Evolutionary conservation across 805 yeast genomes (phyloP).

Genomic region (Saccharomyces jurei): DNA sequence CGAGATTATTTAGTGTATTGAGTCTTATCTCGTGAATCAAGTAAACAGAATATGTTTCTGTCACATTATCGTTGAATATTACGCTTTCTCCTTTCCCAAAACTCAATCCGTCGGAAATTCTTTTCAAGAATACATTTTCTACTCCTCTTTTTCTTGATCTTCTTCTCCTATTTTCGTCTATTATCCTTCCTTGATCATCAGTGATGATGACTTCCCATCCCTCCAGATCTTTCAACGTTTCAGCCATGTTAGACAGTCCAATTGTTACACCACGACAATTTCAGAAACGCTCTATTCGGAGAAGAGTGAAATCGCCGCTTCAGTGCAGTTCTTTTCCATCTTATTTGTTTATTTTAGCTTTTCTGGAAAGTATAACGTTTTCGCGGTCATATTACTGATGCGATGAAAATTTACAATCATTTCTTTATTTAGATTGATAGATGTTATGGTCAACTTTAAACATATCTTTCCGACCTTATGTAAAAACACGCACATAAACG

Average conservation of each 20-base stretch:
- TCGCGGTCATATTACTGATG: neutral
- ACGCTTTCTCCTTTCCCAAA: conserved; percentile 48
- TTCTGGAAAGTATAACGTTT: neutral
- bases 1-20: conserved; percentile 39
- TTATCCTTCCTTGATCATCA: conserved; percentile 22
- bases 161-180: conserved; percentile 15
- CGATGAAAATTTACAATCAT: neutral
- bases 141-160: conserved; percentile 18
- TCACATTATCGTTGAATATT: conserved; percentile 32
- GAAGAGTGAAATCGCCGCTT: neutral
- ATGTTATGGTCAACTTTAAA: neutral
- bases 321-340: neutral
- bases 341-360: neutral
- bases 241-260: conserved; percentile 15
- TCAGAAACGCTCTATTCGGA: neutral
- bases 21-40: conserved; percentile 44
- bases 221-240: conserved; percentile 16
- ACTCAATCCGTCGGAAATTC: conserved; percentile 41
- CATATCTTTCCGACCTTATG: neutral
- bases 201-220: conserved; percentile 27
- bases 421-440: neutral
- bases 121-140: conserved; percentile 26
- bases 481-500: neutral
- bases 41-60: conserved; percentile 35
- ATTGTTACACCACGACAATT: neutral